Percentiles rank a stretch among this genome's conserved stretches.
Conservation (phyloP, 1,139 yeast species). For the Casaregolazyma suthepensis region DNA sequence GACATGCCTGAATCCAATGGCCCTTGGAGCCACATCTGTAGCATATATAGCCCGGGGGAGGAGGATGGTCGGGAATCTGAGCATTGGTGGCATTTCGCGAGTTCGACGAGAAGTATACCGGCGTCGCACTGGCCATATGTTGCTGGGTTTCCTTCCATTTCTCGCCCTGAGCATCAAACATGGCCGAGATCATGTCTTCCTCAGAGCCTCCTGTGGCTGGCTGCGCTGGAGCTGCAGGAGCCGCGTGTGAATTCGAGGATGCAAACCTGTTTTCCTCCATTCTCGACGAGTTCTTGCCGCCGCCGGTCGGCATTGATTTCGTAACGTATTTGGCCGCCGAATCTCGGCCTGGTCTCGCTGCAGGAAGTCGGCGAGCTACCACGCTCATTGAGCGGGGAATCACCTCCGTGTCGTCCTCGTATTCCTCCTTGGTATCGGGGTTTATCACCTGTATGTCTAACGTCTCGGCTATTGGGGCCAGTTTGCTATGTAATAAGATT, state of each 20-base stretch:
- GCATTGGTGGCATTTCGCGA: constrained; percentile 28
- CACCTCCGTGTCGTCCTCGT: constrained; percentile 75
- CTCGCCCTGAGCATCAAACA: constrained; percentile 89
- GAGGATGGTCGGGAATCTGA: constrained; percentile 54
- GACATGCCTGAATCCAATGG: constrained; percentile 96
- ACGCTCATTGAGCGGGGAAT: constrained; percentile 85
- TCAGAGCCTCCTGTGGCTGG: constrained; percentile 45
- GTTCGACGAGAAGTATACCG: constrained; percentile 27
- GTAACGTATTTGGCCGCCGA: constrained; percentile 64
- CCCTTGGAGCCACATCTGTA: constrained; percentile 95
- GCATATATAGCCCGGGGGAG: constrained; percentile 95
- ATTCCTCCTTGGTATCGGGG: constrained; percentile 77
- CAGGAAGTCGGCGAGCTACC: constrained; percentile 73
- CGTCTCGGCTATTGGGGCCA: constrained; percentile 72
- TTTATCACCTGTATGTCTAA: constrained; percentile 72
- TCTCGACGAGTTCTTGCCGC: constrained; percentile 25
- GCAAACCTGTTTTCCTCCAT: constrained; percentile 23
- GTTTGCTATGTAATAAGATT: constrained; percentile 71
- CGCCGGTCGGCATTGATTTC: constrained; percentile 38
- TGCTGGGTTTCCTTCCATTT: constrained; percentile 96
- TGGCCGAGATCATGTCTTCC: constrained; percentile 79
- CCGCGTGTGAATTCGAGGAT: constrained; percentile 20
- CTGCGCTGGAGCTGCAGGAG: constrained; percentile 19
- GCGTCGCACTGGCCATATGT: constrained; percentile 55
- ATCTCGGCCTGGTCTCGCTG: constrained; percentile 55